Evolutionary conservation across 2,329 filamentous ascomycete genomes (phyloP).

Genomic region (Scytalidium lignicola): DNA sequence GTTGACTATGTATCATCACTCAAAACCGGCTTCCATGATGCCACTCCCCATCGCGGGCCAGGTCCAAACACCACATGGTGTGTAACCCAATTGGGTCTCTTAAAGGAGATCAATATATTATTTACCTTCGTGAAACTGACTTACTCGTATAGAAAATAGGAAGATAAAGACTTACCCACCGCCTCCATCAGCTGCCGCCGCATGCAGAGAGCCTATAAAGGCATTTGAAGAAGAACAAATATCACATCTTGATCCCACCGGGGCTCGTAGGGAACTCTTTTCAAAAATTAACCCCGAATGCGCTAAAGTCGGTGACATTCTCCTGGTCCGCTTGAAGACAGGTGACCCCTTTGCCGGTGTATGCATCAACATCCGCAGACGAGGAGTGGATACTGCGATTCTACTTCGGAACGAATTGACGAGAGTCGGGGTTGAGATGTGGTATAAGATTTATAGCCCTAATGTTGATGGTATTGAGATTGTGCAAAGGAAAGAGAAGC

Average conservation of each 20-base stretch:
- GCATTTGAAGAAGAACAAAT: conserved; percentile 66
- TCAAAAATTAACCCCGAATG: conserved; percentile 69
- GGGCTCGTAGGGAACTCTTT: conserved; percentile 78
- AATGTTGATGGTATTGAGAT: conserved; percentile 89
- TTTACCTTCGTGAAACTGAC: not conserved
- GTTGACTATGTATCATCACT: conserved; percentile 43
- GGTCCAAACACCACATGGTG: conserved; percentile 10
- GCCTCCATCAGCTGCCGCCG: conserved; percentile 47
- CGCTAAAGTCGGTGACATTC: conserved; percentile 80
- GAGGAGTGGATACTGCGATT: conserved; percentile 86
- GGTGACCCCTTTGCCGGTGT: conserved; percentile 89
- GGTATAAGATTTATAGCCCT: conserved; percentile 91
- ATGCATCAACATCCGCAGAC: conserved; percentile 77
- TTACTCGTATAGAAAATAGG: conserved; percentile 29
- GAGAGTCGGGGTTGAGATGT: conserved; percentile 90
- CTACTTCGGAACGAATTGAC: conserved; percentile 82
- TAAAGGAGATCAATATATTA: not conserved
- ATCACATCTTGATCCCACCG: conserved; percentile 73
- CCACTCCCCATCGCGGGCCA: conserved; percentile 8
- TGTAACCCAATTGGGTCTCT: not conserved
- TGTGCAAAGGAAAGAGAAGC: conserved; percentile 78
- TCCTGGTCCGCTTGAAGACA: conserved; percentile 80
- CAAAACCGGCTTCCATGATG: conserved; percentile 24
- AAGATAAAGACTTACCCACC: conserved; percentile 48
- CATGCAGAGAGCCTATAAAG: conserved; percentile 62